Evolutionary conservation across 768 basidiomycete genomes (phyloP), one percentile per base, ranked within the genome.

Genomic region (Tulasnella sp.): DNA sequence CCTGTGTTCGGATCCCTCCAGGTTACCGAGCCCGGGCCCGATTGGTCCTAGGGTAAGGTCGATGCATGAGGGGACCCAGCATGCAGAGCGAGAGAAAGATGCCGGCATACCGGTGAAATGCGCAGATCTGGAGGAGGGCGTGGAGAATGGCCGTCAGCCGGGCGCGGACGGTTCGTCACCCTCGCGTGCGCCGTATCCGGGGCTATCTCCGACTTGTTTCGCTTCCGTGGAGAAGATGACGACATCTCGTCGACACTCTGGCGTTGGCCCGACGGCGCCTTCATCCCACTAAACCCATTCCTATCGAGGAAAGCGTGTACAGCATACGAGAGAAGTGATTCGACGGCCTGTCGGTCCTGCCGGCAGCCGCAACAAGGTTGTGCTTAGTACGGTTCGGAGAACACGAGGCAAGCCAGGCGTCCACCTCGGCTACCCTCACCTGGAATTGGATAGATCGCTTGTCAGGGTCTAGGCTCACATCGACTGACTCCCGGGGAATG

Each of bases 401-500:
- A 75, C 17, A 35, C 22, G n/a, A n/a, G 62, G 26, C 42, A 74
- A 19, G 63, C 74, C 69, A 4, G 40, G 1, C 9, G 44, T 47
- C 26, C 32, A 32, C 22, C 52, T 52, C 34, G 42, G 37, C 39
- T 39, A 12, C 35, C 22, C 68, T 69, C 42, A 70, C 69, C 69
- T 41, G 68, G 17, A 76, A 39, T 34, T 69, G 64, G 0, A 41
- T 36, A 7, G 73, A 63, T 39, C 74, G 67, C 75, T 77, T 69
- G 14, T 64, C 17, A 37, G 94, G 92, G 75, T 92, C 93, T 35
- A 94, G 77, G 73, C 87, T 87, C 71, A 90, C 89, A 77, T 97
- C 94, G 9, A 97, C 82, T 34, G 88, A 82, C 32, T 82, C 80
- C 2, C 87, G 80, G 59, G 92, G 88, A 22, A 95, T 80, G 9